Base-by-base conservation (phyloP, 768 basidiomycete genomes). In the Sporobolomyces phaffii region DNA sequence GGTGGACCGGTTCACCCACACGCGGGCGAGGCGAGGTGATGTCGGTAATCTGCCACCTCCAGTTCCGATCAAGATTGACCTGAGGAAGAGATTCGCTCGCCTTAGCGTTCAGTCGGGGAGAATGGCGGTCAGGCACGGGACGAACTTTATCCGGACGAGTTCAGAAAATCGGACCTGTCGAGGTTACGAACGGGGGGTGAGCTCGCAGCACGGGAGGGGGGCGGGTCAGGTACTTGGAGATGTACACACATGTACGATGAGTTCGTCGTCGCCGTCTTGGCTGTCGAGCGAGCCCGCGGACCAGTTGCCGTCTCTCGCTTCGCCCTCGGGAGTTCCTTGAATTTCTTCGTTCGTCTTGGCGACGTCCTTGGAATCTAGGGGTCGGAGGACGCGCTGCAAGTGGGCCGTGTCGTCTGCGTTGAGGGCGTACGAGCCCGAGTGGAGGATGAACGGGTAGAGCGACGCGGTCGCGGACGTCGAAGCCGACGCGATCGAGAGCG, bases 141-240 rank as follows among this genome's bases (percentile, higher is more conserved):
- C 53, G 17, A 24, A 62, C 68, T 75, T 75, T 48, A 75, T 64
- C 18, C 74, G 64, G 18, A 75, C 73, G 6, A 67, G 60, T 22
- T 67, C 64, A 0, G 64, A 58, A 50, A 69, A 67, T 28, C 57
- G 57, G 22, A 65, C 44, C 63, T 67, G 58, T 18, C 6, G 13
- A n/a, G n/a, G n/a, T n/a, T n/a, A n/a, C n/a, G n/a, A n/a, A n/a
- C n/a, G n/a, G n/a, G n/a, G n/a, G n/a, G n/a, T n/a, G n/a, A n/a
- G n/a, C n/a, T n/a, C n/a, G n/a, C n/a, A n/a, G n/a, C n/a, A n/a
- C n/a, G n/a, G n/a, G n/a, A n/a, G n/a, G n/a, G n/a, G n/a, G n/a
- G n/a, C n/a, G n/a, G n/a, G n/a, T n/a, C n/a, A n/a, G n/a, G n/a
- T n/a, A n/a, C n/a, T n/a, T n/a, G n/a, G n/a, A n/a, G n/a, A n/a